Percentiles rank a stretch among this genome's conserved stretches.
These are phyloP conservation scores for Zymoseptoria pseudotritici DNA, from an alignment of 2,329 filamentous ascomycete species.

Conservation along the genomic window DNA sequence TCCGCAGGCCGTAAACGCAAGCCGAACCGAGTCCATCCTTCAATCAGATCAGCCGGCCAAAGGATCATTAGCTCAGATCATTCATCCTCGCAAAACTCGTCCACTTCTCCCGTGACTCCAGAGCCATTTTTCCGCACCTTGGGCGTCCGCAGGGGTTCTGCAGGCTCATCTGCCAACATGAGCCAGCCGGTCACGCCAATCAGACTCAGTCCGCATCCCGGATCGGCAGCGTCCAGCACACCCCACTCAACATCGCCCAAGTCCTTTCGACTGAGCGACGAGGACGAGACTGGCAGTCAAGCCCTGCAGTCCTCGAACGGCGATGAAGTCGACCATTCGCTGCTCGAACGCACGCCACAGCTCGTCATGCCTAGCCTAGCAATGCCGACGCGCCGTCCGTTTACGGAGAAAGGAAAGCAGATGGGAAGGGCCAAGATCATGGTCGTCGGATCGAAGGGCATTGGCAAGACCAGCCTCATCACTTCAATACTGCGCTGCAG, in stretches of 20 bases:
- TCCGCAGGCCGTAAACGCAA: slow-evolving; percentile 23
- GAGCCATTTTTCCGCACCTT: slow-evolving; percentile 19
- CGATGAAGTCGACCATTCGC: slow-evolving; percentile 46
- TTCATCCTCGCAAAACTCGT: slow-evolving; percentile 7
- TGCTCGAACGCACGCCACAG: slow-evolving; percentile 50
- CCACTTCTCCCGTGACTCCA: slow-evolving; percentile 15
- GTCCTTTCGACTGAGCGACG: slow-evolving; percentile 52
- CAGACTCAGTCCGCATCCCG: slow-evolving; percentile 40
- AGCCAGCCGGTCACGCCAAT: slow-evolving; percentile 42
- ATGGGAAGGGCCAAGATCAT: slow-evolving; percentile 86
- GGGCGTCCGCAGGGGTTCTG: slow-evolving; percentile 21
- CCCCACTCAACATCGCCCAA: slow-evolving; percentile 54
- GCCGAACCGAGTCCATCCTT: slow-evolving; percentile 31
- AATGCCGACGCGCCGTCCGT: slow-evolving; percentile 82
- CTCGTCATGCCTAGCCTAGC: slow-evolving; percentile 96
- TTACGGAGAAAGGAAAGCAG: slow-evolving; percentile 76
- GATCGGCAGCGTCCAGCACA: slow-evolving; percentile 48
- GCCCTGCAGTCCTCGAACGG: slow-evolving; percentile 46
- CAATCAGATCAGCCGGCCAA: slow-evolving; percentile 26
- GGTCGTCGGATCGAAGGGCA: slow-evolving; percentile 71
- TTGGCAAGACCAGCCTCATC: slow-evolving; percentile 82
- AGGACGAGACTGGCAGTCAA: slow-evolving; percentile 51
- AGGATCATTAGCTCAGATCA: slow-evolving; percentile 29
- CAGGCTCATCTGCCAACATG: slow-evolving; percentile 22
- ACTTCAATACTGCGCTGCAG: slow-evolving; percentile 79